Evolutionary conservation across 108 stramenopile species (phyloP).

Genomic region (Seminavis robusta): DNA sequence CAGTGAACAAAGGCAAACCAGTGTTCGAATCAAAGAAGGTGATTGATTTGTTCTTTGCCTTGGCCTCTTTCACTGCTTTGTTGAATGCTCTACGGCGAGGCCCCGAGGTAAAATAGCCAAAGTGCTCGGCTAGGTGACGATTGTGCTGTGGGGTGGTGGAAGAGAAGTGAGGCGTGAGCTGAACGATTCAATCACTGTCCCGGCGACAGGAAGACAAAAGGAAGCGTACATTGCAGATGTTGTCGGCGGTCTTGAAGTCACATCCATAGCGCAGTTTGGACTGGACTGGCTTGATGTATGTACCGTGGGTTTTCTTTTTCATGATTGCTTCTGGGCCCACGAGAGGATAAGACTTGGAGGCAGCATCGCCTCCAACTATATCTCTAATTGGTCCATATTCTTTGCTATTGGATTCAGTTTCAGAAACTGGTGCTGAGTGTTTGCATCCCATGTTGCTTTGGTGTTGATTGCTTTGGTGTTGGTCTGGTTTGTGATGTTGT

Average conservation of each 20-base stretch:
- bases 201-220: too few species aligned
- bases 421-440: too few species aligned
- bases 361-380: too few species aligned
- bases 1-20: conserved; percentile 81
- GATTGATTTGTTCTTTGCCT: conserved; percentile 23
- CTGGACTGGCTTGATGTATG: conserved; percentile 57
- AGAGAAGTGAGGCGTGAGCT: not conserved
- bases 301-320: conserved; percentile 67
- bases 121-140: conserved; percentile 79
- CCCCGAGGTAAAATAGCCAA: conserved; percentile 20
- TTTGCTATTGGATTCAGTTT: too few species aligned
- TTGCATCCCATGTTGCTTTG: too few species aligned
- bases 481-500: too few species aligned
- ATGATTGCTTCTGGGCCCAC: conserved; percentile 62
- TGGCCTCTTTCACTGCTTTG: conserved; percentile 6
- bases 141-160: too few species aligned
- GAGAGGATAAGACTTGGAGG: too few species aligned
- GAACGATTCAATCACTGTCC: conserved; percentile 1
- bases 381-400: too few species aligned
- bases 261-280: conserved; percentile 75
- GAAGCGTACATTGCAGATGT: conserved; percentile 85
- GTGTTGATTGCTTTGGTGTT: too few species aligned
- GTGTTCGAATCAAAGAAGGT: conserved; percentile 88
- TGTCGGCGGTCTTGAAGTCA: conserved; percentile 60
- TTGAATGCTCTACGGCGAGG: conserved; percentile 24